A percentile compares a stretch with the other conserved stretches of the same genome.
Conservation (phyloP, 805 yeast species). For the Ogataea salicorniae region DNA sequence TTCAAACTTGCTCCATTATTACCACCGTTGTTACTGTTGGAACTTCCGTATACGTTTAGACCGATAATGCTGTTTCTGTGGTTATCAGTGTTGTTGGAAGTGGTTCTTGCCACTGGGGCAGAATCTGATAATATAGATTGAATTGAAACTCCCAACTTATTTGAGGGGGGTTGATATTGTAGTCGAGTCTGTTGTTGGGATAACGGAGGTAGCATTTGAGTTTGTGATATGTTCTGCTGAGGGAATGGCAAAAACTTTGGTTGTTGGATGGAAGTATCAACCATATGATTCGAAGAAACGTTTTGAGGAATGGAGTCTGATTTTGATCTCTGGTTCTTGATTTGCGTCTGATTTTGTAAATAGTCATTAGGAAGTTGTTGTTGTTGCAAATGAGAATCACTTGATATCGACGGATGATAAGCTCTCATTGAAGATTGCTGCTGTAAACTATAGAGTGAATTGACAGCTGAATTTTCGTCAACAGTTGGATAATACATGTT, state of each 20-base stretch:
- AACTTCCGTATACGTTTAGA: background rate
- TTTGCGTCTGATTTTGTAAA: background rate
- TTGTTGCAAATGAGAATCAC: background rate
- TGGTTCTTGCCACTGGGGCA: background rate
- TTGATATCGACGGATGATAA: background rate
- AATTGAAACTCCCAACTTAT: conserved; percentile 9
- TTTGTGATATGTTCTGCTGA: background rate
- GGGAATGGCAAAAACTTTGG: conserved; percentile 4
- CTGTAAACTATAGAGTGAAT: conserved; percentile 12
- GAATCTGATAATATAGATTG: conserved; percentile 9
- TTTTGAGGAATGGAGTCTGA: background rate
- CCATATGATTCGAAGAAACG: no score
- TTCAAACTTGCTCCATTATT: background rate
- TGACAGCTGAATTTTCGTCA: conserved; percentile 12
- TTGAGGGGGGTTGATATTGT: conserved; percentile 5
- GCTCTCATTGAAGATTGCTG: conserved; percentile 7
- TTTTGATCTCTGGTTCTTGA: background rate
- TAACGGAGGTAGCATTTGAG: background rate
- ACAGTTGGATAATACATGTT: conserved; percentile 4
- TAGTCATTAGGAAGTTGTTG: background rate
- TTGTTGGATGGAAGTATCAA: background rate
- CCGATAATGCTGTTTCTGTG: background rate
- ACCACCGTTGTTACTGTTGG: background rate
- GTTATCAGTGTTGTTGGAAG: background rate
- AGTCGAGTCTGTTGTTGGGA: background rate